Percentiles rank a stretch among this genome's conserved stretches.
Evolutionary conservation across 2,329 filamentous ascomycete genomes (phyloP).

Genomic region (Herpotrichia juniperi): DNA sequence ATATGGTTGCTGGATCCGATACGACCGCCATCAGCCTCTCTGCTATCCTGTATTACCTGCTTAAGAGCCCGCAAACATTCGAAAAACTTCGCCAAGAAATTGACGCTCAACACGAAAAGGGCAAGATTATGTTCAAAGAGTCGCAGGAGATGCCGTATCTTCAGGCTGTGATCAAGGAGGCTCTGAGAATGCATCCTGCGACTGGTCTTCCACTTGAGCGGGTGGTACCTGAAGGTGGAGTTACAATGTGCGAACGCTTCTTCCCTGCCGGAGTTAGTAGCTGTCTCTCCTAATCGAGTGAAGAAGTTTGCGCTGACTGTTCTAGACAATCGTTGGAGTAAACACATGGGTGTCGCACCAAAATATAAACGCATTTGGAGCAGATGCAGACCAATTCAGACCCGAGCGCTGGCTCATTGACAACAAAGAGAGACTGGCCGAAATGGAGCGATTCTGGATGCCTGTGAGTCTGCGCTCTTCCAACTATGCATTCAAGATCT

Average conservation of each 20-base stretch:
- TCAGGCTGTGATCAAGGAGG: slow-evolving; percentile 35
- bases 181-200: slow-evolving; percentile 29
- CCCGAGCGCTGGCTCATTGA: slow-evolving; percentile 27
- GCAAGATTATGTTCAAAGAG: slow-evolving; percentile 22
- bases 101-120: slow-evolving; percentile 6
- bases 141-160: slow-evolving; percentile 36
- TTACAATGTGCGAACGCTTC: slow-evolving; percentile 15
- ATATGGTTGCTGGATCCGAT: slow-evolving; percentile 49
- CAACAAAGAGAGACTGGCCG: slow-evolving; percentile 12
- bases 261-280: slow-evolving; percentile 21
- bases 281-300: not conserved
- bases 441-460: slow-evolving; percentile 25
- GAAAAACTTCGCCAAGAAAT: slow-evolving; percentile 21
- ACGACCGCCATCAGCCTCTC: slow-evolving; percentile 47
- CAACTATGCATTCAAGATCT: not conserved
- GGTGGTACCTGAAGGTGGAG: slow-evolving; percentile 26
- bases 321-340: slow-evolving; percentile 23
- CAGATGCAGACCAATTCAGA: slow-evolving; percentile 21
- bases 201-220: slow-evolving; percentile 27
- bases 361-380: slow-evolving; percentile 19
- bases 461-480: slow-evolving; percentile 14
- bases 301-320: not conserved
- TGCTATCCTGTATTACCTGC: slow-evolving; percentile 19
- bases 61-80: slow-evolving; percentile 18
- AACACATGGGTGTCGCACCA: slow-evolving; percentile 28